Evolutionary conservation across 208 protist genomes (phyloP).

Genomic region (Trichomonas vaginalis): DNA sequence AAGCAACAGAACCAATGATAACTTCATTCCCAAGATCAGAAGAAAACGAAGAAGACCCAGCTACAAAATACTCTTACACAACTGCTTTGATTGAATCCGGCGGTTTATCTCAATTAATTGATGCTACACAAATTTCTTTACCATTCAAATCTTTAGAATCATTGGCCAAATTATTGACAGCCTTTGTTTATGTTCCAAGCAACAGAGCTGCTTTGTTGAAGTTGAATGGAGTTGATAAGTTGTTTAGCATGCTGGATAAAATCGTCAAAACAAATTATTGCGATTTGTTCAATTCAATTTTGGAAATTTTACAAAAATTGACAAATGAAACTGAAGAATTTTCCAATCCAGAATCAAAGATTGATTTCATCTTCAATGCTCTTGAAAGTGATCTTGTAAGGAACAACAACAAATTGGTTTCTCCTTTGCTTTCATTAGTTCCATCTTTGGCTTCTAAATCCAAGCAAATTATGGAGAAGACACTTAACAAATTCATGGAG

Average conservation of each 20-base stretch:
- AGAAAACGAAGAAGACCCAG: conserved; percentile 32
- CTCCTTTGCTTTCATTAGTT: background rate
- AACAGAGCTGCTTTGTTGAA: background rate
- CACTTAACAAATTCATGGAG: background rate
- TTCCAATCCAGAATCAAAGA: background rate
- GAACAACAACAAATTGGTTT: background rate
- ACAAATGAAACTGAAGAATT: background rate
- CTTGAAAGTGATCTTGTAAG: background rate
- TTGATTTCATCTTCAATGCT: background rate
- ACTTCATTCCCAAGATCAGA: conserved; percentile 37
- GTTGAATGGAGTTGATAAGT: background rate
- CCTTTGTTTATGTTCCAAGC: background rate
- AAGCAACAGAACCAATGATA: conserved; percentile 61
- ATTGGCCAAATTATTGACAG: background rate
- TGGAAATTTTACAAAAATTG: background rate
- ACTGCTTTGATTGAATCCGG: background rate
- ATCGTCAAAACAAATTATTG: background rate
- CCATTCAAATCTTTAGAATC: background rate
- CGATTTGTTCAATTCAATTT: background rate
- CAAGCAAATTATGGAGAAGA: background rate
- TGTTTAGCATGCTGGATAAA: background rate
- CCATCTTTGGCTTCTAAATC: background rate
- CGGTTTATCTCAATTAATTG: background rate
- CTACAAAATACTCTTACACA: background rate
- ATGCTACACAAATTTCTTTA: background rate